These are phyloP conservation scores for Heliocybe sulcata DNA, from an alignment of 1,284 basidiomycete species.

Conservation along the genomic window DNA sequence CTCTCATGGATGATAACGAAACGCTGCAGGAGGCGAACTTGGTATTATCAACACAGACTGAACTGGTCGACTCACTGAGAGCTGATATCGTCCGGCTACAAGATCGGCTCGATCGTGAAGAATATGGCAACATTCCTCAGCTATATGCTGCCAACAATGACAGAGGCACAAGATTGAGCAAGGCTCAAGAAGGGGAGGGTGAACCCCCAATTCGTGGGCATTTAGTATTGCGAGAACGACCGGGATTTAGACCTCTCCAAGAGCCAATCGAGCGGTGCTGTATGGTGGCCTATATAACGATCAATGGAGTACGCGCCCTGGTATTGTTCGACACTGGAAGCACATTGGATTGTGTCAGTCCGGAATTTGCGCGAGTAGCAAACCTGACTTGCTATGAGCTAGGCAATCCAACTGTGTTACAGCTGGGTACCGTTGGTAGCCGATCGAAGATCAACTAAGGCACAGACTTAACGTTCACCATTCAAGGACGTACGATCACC, in stretches of 20 bases:
- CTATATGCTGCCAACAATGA: too few relatives aligned
- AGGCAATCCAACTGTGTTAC: slow-evolving; percentile 13
- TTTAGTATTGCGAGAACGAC: background rate
- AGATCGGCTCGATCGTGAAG: too few relatives aligned
- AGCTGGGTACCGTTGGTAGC: slow-evolving; percentile 19
- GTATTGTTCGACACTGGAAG: slow-evolving; percentile 17
- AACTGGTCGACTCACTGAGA: too few relatives aligned
- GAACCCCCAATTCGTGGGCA: too few relatives aligned
- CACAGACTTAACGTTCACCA: background rate
- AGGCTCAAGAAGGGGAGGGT: too few relatives aligned
- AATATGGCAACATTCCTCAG: too few relatives aligned
- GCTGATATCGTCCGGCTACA: too few relatives aligned
- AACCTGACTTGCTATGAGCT: slow-evolving; percentile 10
- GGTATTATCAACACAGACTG: too few relatives aligned
- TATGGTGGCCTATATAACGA: background rate
- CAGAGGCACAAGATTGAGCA: too few relatives aligned
- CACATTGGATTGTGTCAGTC: slow-evolving; percentile 14
- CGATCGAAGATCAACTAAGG: slow-evolving; percentile 17
- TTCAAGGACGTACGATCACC: slow-evolving; percentile 1
- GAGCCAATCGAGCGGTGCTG: background rate
- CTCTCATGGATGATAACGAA: too few relatives aligned
- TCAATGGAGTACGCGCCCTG: slow-evolving; percentile 14
- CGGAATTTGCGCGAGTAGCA: slow-evolving; percentile 12
- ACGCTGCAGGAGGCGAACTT: too few relatives aligned
- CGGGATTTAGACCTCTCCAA: background rate